These are phyloP conservation scores for Diplogelasinospora grovesii DNA, from an alignment of 495 filamentous ascomycete genomes.

Conservation along the genomic window DNA sequence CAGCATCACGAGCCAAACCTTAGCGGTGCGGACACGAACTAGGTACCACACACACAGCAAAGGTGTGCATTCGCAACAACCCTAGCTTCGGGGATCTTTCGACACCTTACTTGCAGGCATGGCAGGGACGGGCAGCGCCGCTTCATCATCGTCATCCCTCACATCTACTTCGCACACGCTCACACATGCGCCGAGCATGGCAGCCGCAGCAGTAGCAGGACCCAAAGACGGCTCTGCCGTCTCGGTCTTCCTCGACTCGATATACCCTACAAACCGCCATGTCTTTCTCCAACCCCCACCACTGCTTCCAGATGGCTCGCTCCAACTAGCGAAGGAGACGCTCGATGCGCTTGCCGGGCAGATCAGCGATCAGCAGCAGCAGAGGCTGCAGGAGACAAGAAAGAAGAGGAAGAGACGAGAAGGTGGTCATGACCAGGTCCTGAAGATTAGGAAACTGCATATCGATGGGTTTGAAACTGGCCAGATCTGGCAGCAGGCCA, in stretches of 20 bases:
- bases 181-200: conserved; percentile 34
- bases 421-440: conserved; percentile 28
- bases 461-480: conserved; percentile 79
- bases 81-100: no score
- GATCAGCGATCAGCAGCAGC: conserved; percentile 57
- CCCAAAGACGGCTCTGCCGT: conserved; percentile 28
- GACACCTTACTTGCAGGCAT: conserved; percentile 20
- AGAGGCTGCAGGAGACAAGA: conserved; percentile 46
- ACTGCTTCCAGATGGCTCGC: conserved; percentile 54
- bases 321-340: conserved; percentile 65
- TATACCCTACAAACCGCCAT: conserved; percentile 44
- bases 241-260: conserved; percentile 41
- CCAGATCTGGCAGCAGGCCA: conserved; percentile 93
- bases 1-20: no score
- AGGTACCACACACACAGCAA: no score
- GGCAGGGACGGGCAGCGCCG: conserved; percentile 40
- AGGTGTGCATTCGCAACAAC: no score
- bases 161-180: conserved; percentile 52
- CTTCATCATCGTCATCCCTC: conserved; percentile 47
- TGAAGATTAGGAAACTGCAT: conserved; percentile 73
- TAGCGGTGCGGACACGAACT: no score
- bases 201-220: conserved; percentile 21
- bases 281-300: conserved; percentile 63
- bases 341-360: conserved; percentile 69
- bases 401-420: conserved; percentile 66